Evolutionary conservation across 2,329 filamentous ascomycete genomes (phyloP).

Genomic region (Stemphylium vesicarium): DNA sequence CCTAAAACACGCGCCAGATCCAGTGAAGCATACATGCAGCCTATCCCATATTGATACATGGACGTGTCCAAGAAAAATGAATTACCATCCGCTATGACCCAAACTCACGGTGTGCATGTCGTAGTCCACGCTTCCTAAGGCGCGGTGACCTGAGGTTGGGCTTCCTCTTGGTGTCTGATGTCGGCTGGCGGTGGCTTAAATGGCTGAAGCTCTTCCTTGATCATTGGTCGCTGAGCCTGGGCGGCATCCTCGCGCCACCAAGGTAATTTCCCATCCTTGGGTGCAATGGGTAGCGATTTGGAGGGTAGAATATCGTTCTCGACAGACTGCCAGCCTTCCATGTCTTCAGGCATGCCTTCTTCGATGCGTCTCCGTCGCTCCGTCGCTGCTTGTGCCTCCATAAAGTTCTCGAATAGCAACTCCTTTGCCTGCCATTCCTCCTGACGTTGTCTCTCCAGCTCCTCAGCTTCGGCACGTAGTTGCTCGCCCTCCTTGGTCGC

Average conservation of each 20-base stretch:
- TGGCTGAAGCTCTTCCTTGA: conserved; percentile 5
- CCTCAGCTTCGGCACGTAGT: conserved; percentile 69
- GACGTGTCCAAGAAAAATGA: background rate
- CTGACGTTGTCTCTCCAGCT: conserved; percentile 70
- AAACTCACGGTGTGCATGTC: background rate
- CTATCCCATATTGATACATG: conserved; percentile 5
- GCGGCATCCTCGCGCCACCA: conserved; percentile 45
- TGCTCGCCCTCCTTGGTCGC: conserved; percentile 70
- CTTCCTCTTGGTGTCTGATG: conserved; percentile 10
- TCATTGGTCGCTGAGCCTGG: conserved; percentile 12
- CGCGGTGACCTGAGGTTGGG: conserved; percentile 4
- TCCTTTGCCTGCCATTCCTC: conserved; percentile 83
- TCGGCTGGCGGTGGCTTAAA: conserved; percentile 13
- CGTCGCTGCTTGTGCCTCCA: conserved; percentile 69
- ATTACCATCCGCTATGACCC: background rate
- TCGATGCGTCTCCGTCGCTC: conserved; percentile 43
- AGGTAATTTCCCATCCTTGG: conserved; percentile 33
- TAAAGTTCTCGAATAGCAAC: conserved; percentile 74
- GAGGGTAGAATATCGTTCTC: conserved; percentile 47
- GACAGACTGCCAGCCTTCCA: conserved; percentile 41
- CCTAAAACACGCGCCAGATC: conserved; percentile 3
- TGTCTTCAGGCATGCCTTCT: conserved; percentile 38
- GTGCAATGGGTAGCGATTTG: conserved; percentile 36
- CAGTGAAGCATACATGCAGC: background rate
- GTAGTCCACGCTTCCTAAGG: conserved; percentile 1